Base-by-base conservation (phyloP, 805 yeast genomes). In the Saccharomycopsis schoenii region DNA sequence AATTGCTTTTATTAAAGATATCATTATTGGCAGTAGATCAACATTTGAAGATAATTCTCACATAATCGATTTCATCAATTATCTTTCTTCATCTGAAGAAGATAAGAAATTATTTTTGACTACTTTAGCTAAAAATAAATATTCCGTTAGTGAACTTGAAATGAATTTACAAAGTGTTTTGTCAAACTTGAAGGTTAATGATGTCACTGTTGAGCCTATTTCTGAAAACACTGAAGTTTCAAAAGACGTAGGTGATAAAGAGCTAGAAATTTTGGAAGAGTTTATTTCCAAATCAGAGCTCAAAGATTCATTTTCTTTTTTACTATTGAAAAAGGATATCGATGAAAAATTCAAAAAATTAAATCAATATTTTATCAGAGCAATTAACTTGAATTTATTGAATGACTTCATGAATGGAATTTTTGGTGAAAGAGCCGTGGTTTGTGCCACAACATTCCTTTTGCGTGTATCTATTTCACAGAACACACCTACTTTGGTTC, bases 381-480 rank as follows among this genome's bases (percentile, higher is more conserved):
- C 85, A 14, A 73, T 83, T 50, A 71, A 71, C 12, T 59, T 60
- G 51, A 63, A 66, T 56, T 55, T 64, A 0, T 36, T 60, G 1
- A 15, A 59, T 0, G 60, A 64, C 56, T 77, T 78, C 58, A 63
- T 71, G 52, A 67, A 72, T 2, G 66, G 70, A 0, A 68, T 71
- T 11, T 80, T 82, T 62, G 66, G 73, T 1, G 69, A 79, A 1
- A 60, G 68, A 1, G 83, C 78, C 62, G 67, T 80, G 1, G 74
- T 37, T 24, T 39, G 76, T 39, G 65, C 83, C n/a, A 80, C 91
- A 0, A 21, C 52, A 24, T 88, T 86, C 68, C 69, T 84, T 50
- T 67, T 83, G 12, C 77, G 91, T 69, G 74, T 83, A 4, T 71
- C 85, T 0, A 76, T 82, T 34, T 80, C 89, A 1, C 78, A 83